Evolutionary conservation across 139 green algal genomes (phyloP).

Genomic region (Yamagishiella unicocca): DNA sequence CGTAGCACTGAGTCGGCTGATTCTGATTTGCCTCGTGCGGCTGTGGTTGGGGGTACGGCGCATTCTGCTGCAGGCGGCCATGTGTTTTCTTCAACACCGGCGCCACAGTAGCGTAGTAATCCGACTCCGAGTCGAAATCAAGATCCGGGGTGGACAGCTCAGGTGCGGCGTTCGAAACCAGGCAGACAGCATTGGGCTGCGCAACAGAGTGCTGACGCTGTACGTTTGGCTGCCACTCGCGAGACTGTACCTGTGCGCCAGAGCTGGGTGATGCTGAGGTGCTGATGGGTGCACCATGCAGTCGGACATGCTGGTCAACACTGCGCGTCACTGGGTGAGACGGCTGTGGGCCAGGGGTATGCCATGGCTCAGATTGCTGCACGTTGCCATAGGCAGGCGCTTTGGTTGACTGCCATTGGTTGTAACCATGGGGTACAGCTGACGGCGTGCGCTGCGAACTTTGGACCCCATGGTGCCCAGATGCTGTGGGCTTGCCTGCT

Average conservation of each 20-base stretch:
- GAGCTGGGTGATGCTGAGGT: background rate
- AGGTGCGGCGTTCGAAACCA: background rate
- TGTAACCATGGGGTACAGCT: too few species aligned
- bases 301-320: background rate
- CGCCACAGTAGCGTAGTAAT: too few species aligned
- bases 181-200: background rate
- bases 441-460: too few species aligned
- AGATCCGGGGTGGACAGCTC: constrained; percentile 32
- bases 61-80: background rate
- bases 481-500: background rate
- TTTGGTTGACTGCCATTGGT: background rate
- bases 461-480: too few species aligned
- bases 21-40: background rate
- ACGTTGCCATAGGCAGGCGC: background rate
- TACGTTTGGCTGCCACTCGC: background rate
- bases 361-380: background rate
- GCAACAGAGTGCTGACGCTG: background rate
- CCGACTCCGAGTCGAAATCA: constrained; percentile 42
- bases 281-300: background rate
- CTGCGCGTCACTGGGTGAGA: background rate
- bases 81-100: too few species aligned
- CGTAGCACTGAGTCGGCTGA: too few species aligned
- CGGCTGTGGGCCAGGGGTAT: background rate
- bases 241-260: background rate
- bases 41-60: background rate